phyloP scores from a whole-genome alignment of 1,139 yeast species.

The Zygosaccharomyces pseudobailii region DNA sequence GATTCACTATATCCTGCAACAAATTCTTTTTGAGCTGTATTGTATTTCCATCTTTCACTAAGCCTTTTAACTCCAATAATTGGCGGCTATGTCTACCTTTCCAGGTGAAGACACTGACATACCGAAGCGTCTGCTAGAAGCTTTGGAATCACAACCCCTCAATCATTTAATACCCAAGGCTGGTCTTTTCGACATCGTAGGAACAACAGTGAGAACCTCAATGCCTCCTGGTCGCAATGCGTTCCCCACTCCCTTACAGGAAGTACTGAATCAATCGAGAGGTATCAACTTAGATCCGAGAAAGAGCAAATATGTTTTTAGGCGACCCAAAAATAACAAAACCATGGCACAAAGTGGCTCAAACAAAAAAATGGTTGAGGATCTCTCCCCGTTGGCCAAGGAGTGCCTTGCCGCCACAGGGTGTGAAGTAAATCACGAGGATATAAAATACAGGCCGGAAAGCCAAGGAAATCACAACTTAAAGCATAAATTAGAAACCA shows the following conservation, averaged over 20 bases:
- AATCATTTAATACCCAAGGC: constrained; percentile 29
- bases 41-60: neutral
- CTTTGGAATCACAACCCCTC: constrained; percentile 28
- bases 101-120: constrained; percentile 29
- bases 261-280: constrained; percentile 4
- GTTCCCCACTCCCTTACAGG: constrained; percentile 7
- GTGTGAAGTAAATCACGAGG: constrained; percentile 5
- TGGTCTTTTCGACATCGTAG: constrained; percentile 18
- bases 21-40: neutral
- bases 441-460: constrained; percentile 1
- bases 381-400: constrained; percentile 23
- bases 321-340: constrained; percentile 15
- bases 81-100: constrained; percentile 31
- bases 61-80: neutral
- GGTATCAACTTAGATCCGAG: constrained; percentile 9
- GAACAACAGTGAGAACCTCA: constrained; percentile 12
- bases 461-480: neutral
- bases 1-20: too few species aligned
- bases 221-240: constrained; percentile 9
- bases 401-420: constrained; percentile 8
- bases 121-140: constrained; percentile 27
- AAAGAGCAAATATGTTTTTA: constrained; percentile 12
- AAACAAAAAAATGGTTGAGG: constrained; percentile 12
- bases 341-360: neutral
- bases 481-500: neutral